Evolutionary conservation across 768 basidiomycete genomes (phyloP).

Genomic region (Boletus sp.): DNA sequence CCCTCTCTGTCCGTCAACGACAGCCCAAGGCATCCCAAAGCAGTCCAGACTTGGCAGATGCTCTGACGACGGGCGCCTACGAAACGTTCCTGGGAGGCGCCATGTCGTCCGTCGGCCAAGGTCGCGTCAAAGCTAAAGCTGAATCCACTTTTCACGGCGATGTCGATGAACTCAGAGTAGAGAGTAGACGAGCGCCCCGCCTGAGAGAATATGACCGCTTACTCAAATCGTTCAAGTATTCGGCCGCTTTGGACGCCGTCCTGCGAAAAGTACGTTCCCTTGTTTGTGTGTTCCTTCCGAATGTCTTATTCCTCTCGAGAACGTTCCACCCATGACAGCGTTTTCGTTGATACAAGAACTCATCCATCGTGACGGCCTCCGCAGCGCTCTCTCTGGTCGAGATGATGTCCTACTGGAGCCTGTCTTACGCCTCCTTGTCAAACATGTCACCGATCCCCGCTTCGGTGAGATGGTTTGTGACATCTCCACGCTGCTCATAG

Average conservation of each 20-base stretch:
- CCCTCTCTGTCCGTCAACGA: conserved; percentile 91
- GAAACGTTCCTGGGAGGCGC: conserved; percentile 64
- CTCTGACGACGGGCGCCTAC: conserved; percentile 55
- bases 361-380: conserved; percentile 86
- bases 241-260: conserved; percentile 90
- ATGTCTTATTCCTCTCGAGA: conserved; percentile 41
- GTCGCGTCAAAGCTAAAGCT: conserved; percentile 47
- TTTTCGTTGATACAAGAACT: conserved; percentile 94
- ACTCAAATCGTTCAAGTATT: conserved; percentile 91
- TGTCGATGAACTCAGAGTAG: conserved; percentile 74
- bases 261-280: conserved; percentile 65
- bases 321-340: conserved; percentile 77
- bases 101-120: conserved; percentile 55
- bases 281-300: neutral
- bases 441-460: conserved; percentile 84
- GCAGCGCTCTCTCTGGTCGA: conserved; percentile 81
- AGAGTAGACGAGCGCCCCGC: conserved; percentile 64
- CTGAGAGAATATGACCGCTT: conserved; percentile 87
- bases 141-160: conserved; percentile 56
- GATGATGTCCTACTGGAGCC: conserved; percentile 95
- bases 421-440: conserved; percentile 79
- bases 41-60: conserved; percentile 35
- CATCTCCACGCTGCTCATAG: conserved; percentile 76
- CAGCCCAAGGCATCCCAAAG: conserved; percentile 71
- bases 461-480: conserved; percentile 91